phyloP scores from a whole-genome alignment of 2,329 filamentous ascomycete genomes.

The Leptosphaerulina australis region DNA sequence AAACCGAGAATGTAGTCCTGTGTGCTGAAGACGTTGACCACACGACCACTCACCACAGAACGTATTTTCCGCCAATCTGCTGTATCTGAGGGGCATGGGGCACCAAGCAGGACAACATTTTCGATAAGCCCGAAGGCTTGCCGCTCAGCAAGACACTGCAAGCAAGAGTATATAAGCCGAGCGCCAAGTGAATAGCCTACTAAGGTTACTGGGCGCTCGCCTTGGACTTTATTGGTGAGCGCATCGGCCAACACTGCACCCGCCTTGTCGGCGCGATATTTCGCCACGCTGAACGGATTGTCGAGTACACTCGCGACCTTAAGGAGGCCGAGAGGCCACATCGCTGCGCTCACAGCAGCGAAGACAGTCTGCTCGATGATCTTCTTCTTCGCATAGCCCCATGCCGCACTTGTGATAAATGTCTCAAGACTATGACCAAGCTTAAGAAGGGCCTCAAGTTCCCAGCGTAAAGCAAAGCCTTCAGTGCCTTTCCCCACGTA shows the following conservation, averaged over 20 bases:
- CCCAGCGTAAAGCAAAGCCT: conserved; percentile 83
- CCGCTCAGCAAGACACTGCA: conserved; percentile 76
- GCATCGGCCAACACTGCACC: conserved; percentile 81
- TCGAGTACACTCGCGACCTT: conserved; percentile 67
- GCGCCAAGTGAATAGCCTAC: conserved; percentile 84
- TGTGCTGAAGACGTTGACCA: conserved; percentile 87
- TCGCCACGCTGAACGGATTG: conserved; percentile 81
- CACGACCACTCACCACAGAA: conserved; percentile 76
- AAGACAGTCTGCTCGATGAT: conserved; percentile 69
- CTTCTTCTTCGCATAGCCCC: conserved; percentile 74
- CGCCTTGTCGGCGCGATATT: conserved; percentile 78
- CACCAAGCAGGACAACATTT: conserved; percentile 80
- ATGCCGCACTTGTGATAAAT: conserved; percentile 80
- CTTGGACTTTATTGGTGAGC: conserved; percentile 79
- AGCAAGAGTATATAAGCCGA: conserved; percentile 80
- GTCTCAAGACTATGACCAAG: conserved; percentile 79
- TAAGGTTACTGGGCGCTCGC: conserved; percentile 78
- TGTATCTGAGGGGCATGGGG: conserved; percentile 74
- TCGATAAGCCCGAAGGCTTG: conserved; percentile 85
- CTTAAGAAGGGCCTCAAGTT: conserved; percentile 76
- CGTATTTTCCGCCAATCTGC: conserved; percentile 78
- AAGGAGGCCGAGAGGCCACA: conserved; percentile 57
- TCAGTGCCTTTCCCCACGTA: conserved; percentile 75
- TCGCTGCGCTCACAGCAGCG: conserved; percentile 53
- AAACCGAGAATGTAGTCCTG: conserved; percentile 89